Evolutionary conservation across 441 rosid genomes (phyloP).

Genomic region (Gossypium laxum): DNA sequence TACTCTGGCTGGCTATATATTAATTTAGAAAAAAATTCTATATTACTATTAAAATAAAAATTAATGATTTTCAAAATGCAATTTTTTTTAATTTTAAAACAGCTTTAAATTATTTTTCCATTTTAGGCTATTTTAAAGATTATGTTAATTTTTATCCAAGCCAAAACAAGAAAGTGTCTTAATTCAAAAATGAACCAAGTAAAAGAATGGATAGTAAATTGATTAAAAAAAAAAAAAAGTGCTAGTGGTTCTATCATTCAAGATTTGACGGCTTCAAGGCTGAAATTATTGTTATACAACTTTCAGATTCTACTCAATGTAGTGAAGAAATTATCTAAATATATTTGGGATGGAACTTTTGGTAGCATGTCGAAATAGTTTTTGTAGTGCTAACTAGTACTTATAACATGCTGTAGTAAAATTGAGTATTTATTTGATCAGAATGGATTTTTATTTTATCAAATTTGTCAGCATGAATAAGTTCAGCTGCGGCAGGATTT

Average conservation of each 20-base stretch:
- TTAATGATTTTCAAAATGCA: neutral
- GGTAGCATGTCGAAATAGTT: neutral
- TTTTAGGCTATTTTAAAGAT: neutral
- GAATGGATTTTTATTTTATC: neutral
- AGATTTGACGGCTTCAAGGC: neutral
- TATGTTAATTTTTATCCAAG: neutral
- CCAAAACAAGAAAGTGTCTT: neutral
- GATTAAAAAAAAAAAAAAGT: neutral
- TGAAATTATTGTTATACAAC: neutral
- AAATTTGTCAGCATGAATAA: neutral
- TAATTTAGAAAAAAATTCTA: neutral
- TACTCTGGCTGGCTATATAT: neutral
- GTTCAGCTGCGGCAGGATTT: neutral
- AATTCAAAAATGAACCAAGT: neutral
- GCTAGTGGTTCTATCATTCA: neutral
- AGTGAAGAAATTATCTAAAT: neutral
- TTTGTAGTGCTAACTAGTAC: neutral
- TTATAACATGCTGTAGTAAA: neutral
- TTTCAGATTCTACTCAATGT: neutral
- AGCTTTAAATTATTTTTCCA: neutral
- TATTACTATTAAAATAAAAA: neutral
- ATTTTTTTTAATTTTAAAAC: neutral
- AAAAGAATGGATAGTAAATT: neutral
- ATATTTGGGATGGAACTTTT: neutral
- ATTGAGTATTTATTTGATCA: neutral